Evolutionary conservation across 805 yeast species (phyloP).

Genomic region (Monosporozyma servazzii): DNA sequence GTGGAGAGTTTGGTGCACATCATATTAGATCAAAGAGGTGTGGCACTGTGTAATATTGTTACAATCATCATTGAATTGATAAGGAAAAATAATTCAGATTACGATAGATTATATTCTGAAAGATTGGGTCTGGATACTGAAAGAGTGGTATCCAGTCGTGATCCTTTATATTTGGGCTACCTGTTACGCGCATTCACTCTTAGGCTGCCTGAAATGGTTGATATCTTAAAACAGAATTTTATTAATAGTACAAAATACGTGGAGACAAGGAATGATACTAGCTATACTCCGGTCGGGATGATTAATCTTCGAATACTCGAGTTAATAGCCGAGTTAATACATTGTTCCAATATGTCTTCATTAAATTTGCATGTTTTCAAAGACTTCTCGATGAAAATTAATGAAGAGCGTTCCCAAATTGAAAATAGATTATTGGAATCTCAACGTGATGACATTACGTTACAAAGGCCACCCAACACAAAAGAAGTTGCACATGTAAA

Average conservation of each 20-base stretch:
- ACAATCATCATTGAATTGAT: conserved; percentile 89
- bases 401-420: conserved; percentile 50
- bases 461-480: background rate
- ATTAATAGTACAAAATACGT: conserved; percentile 5
- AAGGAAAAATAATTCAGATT: conserved; percentile 91
- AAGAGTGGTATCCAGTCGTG: conserved; percentile 68
- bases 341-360: conserved; percentile 94
- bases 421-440: conserved; percentile 30
- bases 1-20: conserved; percentile 56
- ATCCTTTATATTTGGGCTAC: conserved; percentile 83
- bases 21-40: conserved; percentile 59
- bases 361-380: conserved; percentile 72
- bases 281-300: conserved; percentile 61
- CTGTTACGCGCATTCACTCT: conserved; percentile 66
- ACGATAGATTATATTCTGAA: conserved; percentile 59
- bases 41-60: conserved; percentile 82
- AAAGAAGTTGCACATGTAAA: background rate
- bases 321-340: conserved; percentile 84
- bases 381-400: conserved; percentile 58
- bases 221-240: conserved; percentile 7
- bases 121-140: background rate
- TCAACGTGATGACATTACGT: conserved; percentile 16
- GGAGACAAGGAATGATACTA: background rate
- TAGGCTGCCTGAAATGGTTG: conserved; percentile 33
- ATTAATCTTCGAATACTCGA: conserved; percentile 87